phyloP scores from a whole-genome alignment of 768 basidiomycete species.

The Russula sp. region DNA sequence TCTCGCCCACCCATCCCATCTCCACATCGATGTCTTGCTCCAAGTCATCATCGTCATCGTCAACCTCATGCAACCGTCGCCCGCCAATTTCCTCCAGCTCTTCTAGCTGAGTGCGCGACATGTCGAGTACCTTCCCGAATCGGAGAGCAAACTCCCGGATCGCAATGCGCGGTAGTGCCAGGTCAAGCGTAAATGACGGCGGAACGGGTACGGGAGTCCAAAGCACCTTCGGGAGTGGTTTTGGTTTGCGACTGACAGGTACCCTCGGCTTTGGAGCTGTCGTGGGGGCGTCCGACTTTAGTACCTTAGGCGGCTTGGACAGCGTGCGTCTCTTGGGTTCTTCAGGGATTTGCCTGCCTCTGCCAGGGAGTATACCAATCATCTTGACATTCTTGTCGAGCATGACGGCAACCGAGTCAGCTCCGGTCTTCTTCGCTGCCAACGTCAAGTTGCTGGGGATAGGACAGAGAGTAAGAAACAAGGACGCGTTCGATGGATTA shows the following conservation, averaged over 20 bases:
- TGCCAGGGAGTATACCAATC: slow-evolving; percentile 35
- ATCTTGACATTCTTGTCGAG: slow-evolving; percentile 38
- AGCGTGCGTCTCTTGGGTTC: slow-evolving; percentile 16
- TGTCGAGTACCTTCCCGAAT: slow-evolving; percentile 53
- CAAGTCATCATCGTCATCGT: slow-evolving; percentile 37
- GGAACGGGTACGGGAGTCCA: slow-evolving; percentile 52
- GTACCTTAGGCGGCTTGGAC: slow-evolving; percentile 33
- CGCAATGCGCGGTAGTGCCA: slow-evolving; percentile 59
- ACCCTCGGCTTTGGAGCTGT: slow-evolving; percentile 27
- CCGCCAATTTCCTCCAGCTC: slow-evolving; percentile 44
- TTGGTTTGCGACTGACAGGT: slow-evolving; percentile 27
- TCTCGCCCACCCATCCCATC: slow-evolving; percentile 61
- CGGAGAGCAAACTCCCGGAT: slow-evolving; percentile 74
- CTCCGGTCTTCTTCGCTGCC: slow-evolving; percentile 41
- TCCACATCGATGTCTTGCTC: slow-evolving; percentile 32
- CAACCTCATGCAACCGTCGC: slow-evolving; percentile 38
- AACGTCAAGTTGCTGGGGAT: slow-evolving; percentile 40
- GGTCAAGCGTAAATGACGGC: slow-evolving; percentile 43
- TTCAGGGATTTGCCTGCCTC: slow-evolving; percentile 31
- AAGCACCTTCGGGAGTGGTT: slow-evolving; percentile 44
- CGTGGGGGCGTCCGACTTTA: slow-evolving; percentile 14
- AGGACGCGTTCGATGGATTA: background rate
- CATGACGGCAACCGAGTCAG: slow-evolving; percentile 41
- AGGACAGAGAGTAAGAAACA: background rate
- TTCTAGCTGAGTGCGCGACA: slow-evolving; percentile 62